These are phyloP conservation scores for Tylopilus rubrobrunneus DNA, from an alignment of 768 basidiomycete genomes.

Conservation along the genomic window DNA sequence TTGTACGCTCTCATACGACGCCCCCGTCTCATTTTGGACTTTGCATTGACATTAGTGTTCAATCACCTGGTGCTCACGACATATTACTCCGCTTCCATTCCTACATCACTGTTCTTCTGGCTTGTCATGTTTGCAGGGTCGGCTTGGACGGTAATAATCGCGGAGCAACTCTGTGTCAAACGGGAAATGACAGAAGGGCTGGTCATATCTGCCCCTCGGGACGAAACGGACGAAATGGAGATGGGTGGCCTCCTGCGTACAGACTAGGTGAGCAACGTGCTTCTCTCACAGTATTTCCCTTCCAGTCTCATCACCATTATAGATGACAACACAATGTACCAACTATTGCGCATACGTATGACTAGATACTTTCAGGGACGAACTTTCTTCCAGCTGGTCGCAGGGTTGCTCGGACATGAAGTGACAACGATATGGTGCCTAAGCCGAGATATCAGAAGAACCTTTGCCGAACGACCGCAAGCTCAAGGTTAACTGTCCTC, in stretches of 20 bases:
- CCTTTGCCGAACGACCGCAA: constrained; percentile 5
- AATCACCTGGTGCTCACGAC: constrained; percentile 92
- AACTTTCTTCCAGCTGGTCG: constrained; percentile 1
- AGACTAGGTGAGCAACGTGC: constrained; percentile 51
- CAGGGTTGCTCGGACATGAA: constrained; percentile 5
- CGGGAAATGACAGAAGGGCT: constrained; percentile 89
- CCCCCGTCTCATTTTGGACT: constrained; percentile 94
- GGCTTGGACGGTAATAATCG: constrained; percentile 68
- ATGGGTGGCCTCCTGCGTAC: constrained; percentile 47
- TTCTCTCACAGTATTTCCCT: constrained; percentile 7
- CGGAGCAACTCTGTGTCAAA: constrained; percentile 89
- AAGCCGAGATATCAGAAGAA: neutral
- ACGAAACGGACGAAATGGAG: constrained; percentile 53
- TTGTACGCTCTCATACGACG: constrained; percentile 85
- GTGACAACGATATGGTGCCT: constrained; percentile 1
- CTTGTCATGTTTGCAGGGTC: constrained; percentile 67
- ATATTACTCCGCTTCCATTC: constrained; percentile 64
- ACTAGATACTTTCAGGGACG: constrained; percentile 13
- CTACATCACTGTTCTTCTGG: constrained; percentile 95
- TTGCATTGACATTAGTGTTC: constrained; percentile 85
- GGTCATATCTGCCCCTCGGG: constrained; percentile 41
- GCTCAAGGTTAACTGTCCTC: constrained; percentile 13
- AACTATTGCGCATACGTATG: constrained; percentile 13
- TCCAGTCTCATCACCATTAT: constrained; percentile 3
- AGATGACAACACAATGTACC: constrained; percentile 24